Evolutionary conservation across 345 rosid species (phyloP).

Genomic region (Cardamine occulta): DNA sequence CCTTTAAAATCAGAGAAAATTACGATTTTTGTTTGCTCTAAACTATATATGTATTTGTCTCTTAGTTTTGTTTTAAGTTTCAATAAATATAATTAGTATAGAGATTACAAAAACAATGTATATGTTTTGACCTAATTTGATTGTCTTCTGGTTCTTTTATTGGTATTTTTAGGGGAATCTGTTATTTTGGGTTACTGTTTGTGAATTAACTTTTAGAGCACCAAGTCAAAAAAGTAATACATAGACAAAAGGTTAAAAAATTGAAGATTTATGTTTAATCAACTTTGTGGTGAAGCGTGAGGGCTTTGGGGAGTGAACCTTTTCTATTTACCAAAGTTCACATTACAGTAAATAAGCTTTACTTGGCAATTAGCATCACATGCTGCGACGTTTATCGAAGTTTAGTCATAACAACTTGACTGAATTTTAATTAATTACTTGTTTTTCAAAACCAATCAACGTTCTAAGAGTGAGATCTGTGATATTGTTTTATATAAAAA

Average conservation of each 20-base stretch:
- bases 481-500: not conserved
- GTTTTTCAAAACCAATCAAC: no score
- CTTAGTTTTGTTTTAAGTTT: slow-evolving; percentile 31
- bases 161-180: slow-evolving; percentile 7
- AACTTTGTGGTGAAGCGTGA: slow-evolving; percentile 45
- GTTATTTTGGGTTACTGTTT: slow-evolving; percentile 9
- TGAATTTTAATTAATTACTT: no score
- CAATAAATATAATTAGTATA: slow-evolving; percentile 37
- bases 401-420: slow-evolving; percentile 9
- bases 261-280: slow-evolving; percentile 4
- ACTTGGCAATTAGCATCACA: slow-evolving; percentile 19
- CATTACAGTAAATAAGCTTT: slow-evolving; percentile 26
- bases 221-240: slow-evolving; percentile 40
- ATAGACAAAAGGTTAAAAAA: slow-evolving; percentile 29
- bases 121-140: slow-evolving; percentile 35
- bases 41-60: slow-evolving; percentile 34
- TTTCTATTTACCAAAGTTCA: slow-evolving; percentile 32
- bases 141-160: slow-evolving; percentile 24
- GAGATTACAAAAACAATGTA: slow-evolving; percentile 34
- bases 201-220: slow-evolving; percentile 19
- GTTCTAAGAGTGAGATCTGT: not conserved
- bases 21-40: slow-evolving; percentile 33
- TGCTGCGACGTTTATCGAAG: slow-evolving; percentile 10
- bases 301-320: slow-evolving; percentile 41
- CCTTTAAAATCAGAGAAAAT: not conserved